Evolutionary conservation across 2,329 filamentous ascomycete genomes (phyloP).

Genomic region (Neurospora sp.): DNA sequence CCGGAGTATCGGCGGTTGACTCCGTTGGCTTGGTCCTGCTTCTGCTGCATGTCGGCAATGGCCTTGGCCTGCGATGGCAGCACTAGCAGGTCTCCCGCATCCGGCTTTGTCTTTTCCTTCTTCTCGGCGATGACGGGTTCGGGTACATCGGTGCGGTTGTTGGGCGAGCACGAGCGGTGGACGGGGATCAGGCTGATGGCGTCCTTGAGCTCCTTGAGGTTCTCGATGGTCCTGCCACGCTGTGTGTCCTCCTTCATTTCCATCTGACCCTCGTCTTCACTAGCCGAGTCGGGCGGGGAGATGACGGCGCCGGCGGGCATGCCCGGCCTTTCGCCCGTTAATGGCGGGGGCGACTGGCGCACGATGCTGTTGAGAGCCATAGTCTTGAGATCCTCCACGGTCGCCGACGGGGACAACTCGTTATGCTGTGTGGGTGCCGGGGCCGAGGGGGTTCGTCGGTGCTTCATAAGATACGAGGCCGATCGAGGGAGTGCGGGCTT

Average conservation of each 20-base stretch:
- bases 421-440: conserved; percentile 14
- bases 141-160: conserved; percentile 13
- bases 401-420: conserved; percentile 38
- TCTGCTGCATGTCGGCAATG: conserved; percentile 33
- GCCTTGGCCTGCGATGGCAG: conserved; percentile 25
- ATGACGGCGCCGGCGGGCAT: conserved; percentile 81
- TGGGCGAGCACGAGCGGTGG: conserved; percentile 48
- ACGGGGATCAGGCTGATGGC: conserved; percentile 73
- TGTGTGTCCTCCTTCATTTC: neutral
- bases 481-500: conserved; percentile 51
- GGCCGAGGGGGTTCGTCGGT: conserved; percentile 48
- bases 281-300: conserved; percentile 78
- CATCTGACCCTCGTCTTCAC: conserved; percentile 54
- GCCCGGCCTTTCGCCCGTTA: conserved; percentile 52
- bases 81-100: conserved; percentile 27
- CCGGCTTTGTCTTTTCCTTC: conserved; percentile 13
- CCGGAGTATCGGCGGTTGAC: conserved; percentile 28
- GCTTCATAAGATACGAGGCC: conserved; percentile 54
- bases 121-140: neutral
- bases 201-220: conserved; percentile 62
- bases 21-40: conserved; percentile 29
- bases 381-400: conserved; percentile 38
- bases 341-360: conserved; percentile 73
- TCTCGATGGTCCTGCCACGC: conserved; percentile 39
- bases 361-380: conserved; percentile 49